Evolutionary conservation across 352 stramenopile genomes (phyloP), one percentile per base, ranked within the genome.

Genomic region (Phytophthora ohioensis): DNA sequence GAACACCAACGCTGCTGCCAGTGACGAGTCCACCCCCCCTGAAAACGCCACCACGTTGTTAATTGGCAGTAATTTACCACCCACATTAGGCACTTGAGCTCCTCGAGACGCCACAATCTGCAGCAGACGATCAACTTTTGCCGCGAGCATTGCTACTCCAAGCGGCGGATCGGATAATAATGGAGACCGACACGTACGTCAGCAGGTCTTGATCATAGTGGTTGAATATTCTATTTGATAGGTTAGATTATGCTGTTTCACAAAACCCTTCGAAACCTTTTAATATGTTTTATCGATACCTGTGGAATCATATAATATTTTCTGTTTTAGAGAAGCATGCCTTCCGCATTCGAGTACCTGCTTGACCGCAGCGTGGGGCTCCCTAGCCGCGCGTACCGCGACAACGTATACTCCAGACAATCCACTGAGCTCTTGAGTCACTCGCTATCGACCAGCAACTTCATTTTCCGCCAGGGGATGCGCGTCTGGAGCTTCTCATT

Each of bases 11-110:
- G 93, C 93, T 4, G 96, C 94, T 3, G 96, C 90, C 6, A 99
- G 73, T 17, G 92, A 98, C 36, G 96, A 99, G 81, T 99, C 97
- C 5, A 99, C 93, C 15, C 97, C 97, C 38, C 97, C 97, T 1
- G 93, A 98, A 68, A 92, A 98, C n/a, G 93, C 93, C 15, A 98
- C 78, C 11, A 98, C 76, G 56, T 98, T 84, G 67, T 74, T 83
- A 32, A 76, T 75, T 46, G 67, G 69, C 41, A 42, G 53, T 35
- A 42, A 48, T 27, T 48, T 27, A 31, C 42, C 36, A 4, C 27
- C 1, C 21, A 46, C 34, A 10, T 45, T n/a, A 10, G 52, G 48
- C 3, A 36, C 11, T 3, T 8, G 27, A 13, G 74, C 66, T 9
- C 74, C 81, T 46, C 71, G 75, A 10, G 69, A 57, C 12, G 79